These are phyloP conservation scores for Tuber brumale DNA, from an alignment of 495 filamentous ascomycete genomes.

Conservation along the genomic window DNA sequence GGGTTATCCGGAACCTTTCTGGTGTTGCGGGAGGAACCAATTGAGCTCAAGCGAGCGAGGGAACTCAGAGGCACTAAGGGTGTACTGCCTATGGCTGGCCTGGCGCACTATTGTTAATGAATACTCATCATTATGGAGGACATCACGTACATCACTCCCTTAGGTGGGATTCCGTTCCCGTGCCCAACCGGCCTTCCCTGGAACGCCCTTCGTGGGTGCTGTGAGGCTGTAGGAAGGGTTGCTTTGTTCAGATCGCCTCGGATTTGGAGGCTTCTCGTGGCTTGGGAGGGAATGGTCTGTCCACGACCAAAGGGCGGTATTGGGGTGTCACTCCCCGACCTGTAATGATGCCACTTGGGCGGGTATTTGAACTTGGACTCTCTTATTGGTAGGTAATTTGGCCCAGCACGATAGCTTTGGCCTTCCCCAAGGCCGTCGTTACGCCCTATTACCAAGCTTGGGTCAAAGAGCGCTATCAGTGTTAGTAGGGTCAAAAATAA, in stretches of 20 bases:
- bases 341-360: background rate
- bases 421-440: conserved; percentile 39
- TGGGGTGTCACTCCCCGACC: background rate
- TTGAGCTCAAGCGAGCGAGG: background rate
- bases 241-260: background rate
- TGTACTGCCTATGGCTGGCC: conserved; percentile 10
- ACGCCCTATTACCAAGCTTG: conserved; percentile 28
- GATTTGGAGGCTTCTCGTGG: background rate
- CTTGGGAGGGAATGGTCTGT: background rate
- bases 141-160: conserved; percentile 2
- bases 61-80: background rate
- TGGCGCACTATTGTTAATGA: background rate
- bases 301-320: background rate
- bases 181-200: conserved; percentile 1
- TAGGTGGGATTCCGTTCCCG: conserved; percentile 8
- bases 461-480: conserved; percentile 28
- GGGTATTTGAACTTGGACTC: background rate
- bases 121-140: background rate
- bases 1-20: conserved; percentile 19
- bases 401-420: conserved; percentile 35
- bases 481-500: background rate
- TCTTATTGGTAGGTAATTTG: conserved; percentile 30
- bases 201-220: background rate
- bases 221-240: background rate
- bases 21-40: background rate